Evolutionary conservation across 495 filamentous ascomycete genomes (phyloP), one percentile per base, ranked within the genome.

Genomic region (Aspergillus indologenus): DNA sequence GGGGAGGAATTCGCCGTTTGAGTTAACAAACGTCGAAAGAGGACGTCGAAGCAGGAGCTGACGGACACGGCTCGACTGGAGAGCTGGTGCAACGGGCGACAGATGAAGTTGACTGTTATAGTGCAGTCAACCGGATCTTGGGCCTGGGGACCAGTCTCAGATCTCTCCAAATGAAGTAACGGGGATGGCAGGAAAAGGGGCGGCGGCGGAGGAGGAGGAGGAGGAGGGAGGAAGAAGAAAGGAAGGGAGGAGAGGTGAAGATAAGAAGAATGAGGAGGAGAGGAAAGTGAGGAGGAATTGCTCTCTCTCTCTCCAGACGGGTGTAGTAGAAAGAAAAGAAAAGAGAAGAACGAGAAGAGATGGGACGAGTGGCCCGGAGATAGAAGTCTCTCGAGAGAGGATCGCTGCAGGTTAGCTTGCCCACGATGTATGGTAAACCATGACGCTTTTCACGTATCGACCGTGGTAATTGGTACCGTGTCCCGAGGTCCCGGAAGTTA

Each of bases 241-340:
- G 71, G 70, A 65, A 73, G 79, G 80, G 73, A 70, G 76, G 75
- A 68, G 76, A 77, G 75, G 73, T 53, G 63, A 63, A 61, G 62
- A 57, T 64, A 70, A 79, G 77, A 79, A 77, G 72, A 73, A 80
- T 71, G 72, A 80, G 79, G 76, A 75, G 80, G 74, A 79, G 77
- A 82, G 78, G 77, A 80, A 76, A 73, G 65, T 61, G 62, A 67
- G 59, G 70, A 67, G 67, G 66, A 69, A 66, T 68, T 66, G 59
- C 65, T 65, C 77, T 40, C 34, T 65, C 77, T 77, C 77, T 78
- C 77, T 79, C 75, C 75, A 79, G 74, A 68, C 73, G 71, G 72
- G 71, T 79, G 76, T 76, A 71, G 64, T 61, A 72, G 60, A 68
- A 70, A 68, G 68, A 73, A 76, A 73, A 66, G 68, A 68, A 70